Evolutionary conservation across 2,329 filamentous ascomycete genomes (phyloP).

Genomic region (Ceratocystis destructans): DNA sequence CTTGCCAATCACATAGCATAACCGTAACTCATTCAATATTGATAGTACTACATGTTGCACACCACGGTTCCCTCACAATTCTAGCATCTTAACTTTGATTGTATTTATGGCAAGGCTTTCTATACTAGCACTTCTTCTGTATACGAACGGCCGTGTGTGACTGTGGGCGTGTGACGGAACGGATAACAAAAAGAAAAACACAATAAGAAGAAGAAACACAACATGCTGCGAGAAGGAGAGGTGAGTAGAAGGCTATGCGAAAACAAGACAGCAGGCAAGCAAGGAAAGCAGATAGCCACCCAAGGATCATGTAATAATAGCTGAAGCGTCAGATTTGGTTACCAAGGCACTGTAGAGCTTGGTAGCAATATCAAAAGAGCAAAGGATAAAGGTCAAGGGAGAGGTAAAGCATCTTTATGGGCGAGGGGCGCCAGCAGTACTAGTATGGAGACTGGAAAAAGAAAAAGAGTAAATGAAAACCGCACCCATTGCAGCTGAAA

Average conservation of each 20-base stretch:
- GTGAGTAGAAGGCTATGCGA: not conserved
- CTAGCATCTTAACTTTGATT: not conserved
- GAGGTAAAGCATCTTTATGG: not conserved
- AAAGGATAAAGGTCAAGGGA: not conserved
- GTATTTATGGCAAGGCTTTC: not conserved
- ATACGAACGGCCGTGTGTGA: not conserved
- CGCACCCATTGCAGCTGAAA: not conserved
- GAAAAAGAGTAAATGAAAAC: not conserved
- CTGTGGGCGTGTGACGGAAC: not conserved
- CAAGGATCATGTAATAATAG: not conserved
- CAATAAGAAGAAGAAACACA: not conserved
- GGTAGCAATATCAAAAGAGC: not conserved
- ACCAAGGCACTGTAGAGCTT: not conserved
- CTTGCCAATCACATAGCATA: not conserved
- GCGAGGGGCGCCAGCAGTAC: not conserved
- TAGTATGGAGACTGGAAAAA: not conserved
- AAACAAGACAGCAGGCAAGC: not conserved
- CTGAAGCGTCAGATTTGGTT: not conserved
- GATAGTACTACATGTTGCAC: not conserved
- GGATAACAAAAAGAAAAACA: not conserved
- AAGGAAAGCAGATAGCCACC: not conserved
- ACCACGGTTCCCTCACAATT: not conserved
- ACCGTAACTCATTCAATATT: not conserved
- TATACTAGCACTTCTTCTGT: not conserved
- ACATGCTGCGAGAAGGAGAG: not conserved